Percentiles rank a stretch among this genome's conserved stretches.
These are phyloP conservation scores for Metarhizium sp. DNA, from an alignment of 2,329 filamentous ascomycete species.

Conservation along the genomic window DNA sequence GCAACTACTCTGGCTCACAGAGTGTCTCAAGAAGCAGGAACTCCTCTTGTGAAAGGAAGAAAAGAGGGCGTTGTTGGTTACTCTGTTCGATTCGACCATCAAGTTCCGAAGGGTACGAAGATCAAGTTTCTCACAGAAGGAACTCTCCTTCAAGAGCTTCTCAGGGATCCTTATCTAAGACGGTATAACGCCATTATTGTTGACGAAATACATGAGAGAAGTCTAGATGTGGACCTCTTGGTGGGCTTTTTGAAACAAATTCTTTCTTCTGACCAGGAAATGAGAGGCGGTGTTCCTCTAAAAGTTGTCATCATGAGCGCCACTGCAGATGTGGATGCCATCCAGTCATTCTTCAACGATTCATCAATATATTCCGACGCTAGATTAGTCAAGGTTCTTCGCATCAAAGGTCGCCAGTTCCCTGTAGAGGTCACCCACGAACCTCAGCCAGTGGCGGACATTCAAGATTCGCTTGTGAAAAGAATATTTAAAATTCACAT, in stretches of 20 bases:
- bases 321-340: conserved; percentile 76
- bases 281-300: conserved; percentile 62
- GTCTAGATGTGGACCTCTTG: conserved; percentile 86
- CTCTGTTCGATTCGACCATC: conserved; percentile 88
- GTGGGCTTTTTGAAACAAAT: conserved; percentile 82
- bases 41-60: conserved; percentile 34
- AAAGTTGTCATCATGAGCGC: conserved; percentile 97
- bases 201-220: conserved; percentile 94
- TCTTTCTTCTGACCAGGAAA: conserved; percentile 49
- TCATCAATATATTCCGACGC: conserved; percentile 5
- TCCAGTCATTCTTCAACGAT: conserved; percentile 63
- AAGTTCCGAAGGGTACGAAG: conserved; percentile 67
- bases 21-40: conserved; percentile 68
- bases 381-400: conserved; percentile 33
- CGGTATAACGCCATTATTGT: conserved; percentile 88
- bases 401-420: conserved; percentile 80
- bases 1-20: conserved; percentile 84
- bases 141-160: conserved; percentile 88
- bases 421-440: conserved; percentile 74
- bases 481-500: conserved; percentile 79
- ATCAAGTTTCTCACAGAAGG: conserved; percentile 96
- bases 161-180: conserved; percentile 71
- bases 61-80: conserved; percentile 64
- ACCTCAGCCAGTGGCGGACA: conserved; percentile 63
- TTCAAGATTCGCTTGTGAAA: conserved; percentile 73